phyloP scores from a whole-genome alignment of 2,329 filamentous ascomycete genomes.

The Lomentospora prolificans region DNA sequence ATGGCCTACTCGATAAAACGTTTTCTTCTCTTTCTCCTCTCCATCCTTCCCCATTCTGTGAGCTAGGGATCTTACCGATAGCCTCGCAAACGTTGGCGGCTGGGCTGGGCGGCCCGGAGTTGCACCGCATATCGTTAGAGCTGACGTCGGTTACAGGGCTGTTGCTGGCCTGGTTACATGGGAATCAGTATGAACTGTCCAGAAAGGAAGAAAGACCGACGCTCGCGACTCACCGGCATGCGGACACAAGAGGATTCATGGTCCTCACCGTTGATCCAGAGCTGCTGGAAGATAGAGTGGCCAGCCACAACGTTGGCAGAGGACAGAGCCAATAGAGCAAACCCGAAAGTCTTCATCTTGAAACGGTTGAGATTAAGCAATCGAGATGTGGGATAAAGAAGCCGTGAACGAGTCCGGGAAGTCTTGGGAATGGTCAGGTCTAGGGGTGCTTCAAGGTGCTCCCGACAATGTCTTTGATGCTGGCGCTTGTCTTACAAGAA shows the following conservation, averaged over 20 bases:
- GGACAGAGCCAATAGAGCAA: constrained; percentile 4
- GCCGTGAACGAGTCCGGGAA: background rate
- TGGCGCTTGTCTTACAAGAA: too few relatives aligned
- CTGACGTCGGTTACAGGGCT: constrained; percentile 37
- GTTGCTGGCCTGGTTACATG: constrained; percentile 35
- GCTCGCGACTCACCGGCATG: background rate
- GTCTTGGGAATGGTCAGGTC: background rate
- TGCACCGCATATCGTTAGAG: constrained; percentile 34
- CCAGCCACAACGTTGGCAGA: constrained; percentile 22
- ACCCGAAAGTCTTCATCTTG: constrained; percentile 4
- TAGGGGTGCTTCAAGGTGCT: background rate
- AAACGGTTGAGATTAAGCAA: background rate
- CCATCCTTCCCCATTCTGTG: too few relatives aligned
- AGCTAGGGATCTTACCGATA: background rate
- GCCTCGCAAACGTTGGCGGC: constrained; percentile 29
- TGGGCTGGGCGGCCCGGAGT: constrained; percentile 27
- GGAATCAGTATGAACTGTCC: background rate
- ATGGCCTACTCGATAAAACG: too few relatives aligned
- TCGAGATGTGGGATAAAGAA: background rate
- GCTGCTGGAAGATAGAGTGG: constrained; percentile 41
- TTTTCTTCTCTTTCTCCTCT: too few relatives aligned
- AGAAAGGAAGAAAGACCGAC: background rate
- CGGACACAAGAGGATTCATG: constrained; percentile 13
- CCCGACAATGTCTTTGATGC: background rate
- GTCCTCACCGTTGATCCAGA: constrained; percentile 33